Evolutionary conservation across 176 grass and related monocot species (phyloP), one percentile per base, ranked within the genome.

Genomic region (Alopecurus myosuroides): DNA sequence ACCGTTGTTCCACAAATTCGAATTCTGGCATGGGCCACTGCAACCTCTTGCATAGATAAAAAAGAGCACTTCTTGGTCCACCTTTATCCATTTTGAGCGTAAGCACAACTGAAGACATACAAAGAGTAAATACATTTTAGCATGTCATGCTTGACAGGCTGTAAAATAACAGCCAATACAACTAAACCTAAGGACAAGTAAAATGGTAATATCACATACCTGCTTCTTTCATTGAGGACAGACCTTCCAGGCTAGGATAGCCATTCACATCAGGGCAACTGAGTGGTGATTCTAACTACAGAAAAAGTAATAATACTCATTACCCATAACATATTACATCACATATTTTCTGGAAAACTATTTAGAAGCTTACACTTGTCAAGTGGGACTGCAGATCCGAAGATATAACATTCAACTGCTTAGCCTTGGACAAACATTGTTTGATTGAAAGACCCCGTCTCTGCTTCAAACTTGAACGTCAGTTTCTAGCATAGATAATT

Each of bases 21-120:
- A 94, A 98, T 74, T 73, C 81, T 40, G 93, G 96, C 91, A 94
- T 90, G 57, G 91, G 87, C 96, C 96, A 95, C 61, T 92, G 89
- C 57, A 70, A 85, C 50, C 66, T 98, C 92, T 92, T 98, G 88
- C 96, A 98, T 37, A 98, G 85, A 65, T 88, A 79, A 90, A 94
- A 94, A 57, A 98, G 86, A 77, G 91, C 91, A 77, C 55, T 88
- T 70, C 93, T 89, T 25, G 93, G 91, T 36, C 89, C 93, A 82
- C 91, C 96, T 82, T 82, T 92, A 35, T 88, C 83, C 90, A 83
- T 88, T 88, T 86, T 92, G 65, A 92, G 66, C 42, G 42, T 52
- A 77, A 88, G 78, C 73, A 82, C n/a, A 82, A 85, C 82, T 91
- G 86, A 69, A 71, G 63, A 85, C 4, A 70, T 40, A 81, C 36